Evolutionary conservation across 1,284 basidiomycete genomes (phyloP).

Genomic region (Leccinum pachyderme): DNA sequence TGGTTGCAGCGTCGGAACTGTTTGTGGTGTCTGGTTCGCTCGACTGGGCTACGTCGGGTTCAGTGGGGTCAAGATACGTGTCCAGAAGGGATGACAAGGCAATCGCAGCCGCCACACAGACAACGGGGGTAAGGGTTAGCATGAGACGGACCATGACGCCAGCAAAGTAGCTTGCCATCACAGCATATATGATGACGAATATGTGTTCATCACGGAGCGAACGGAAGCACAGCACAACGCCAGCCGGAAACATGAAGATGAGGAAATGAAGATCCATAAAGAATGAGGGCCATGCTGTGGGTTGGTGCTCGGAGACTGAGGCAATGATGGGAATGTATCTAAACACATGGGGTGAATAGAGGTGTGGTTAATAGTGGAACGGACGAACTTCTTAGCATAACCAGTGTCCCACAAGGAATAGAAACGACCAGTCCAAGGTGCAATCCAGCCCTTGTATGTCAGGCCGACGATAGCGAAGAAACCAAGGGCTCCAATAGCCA

Average conservation of each 20-base stretch:
- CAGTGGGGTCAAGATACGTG: slow-evolving; percentile 77
- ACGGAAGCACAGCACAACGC: slow-evolving; percentile 92
- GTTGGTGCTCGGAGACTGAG: slow-evolving; percentile 99
- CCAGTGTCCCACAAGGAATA: slow-evolving; percentile 99
- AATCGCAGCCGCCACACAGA: slow-evolving; percentile 90
- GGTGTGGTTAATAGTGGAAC: background rate
- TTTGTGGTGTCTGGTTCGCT: slow-evolving; percentile 26
- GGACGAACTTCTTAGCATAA: slow-evolving; percentile 89
- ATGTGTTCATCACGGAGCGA: slow-evolving; percentile 95
- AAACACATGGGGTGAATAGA: slow-evolving; percentile 11
- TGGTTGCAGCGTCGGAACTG: slow-evolving; percentile 31
- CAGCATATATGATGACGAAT: slow-evolving; percentile 98
- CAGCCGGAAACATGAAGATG: slow-evolving; percentile 97
- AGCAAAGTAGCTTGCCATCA: slow-evolving; percentile 97
- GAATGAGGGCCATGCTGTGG: slow-evolving; percentile 99
- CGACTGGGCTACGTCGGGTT: slow-evolving; percentile 51
- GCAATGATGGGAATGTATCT: slow-evolving; percentile 98
- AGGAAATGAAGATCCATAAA: slow-evolving; percentile 99
- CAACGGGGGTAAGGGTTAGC: slow-evolving; percentile 89
- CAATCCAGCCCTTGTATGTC: slow-evolving; percentile 95
- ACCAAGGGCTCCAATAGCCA: slow-evolving; percentile 73
- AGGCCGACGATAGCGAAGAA: slow-evolving; percentile 71
- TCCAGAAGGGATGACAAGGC: slow-evolving; percentile 89
- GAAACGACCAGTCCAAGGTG: slow-evolving; percentile 99
- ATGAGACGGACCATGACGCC: slow-evolving; percentile 99